Evolutionary conservation across 208 protist genomes (phyloP).

Genomic region (Acanthamoeba pearcei): DNA sequence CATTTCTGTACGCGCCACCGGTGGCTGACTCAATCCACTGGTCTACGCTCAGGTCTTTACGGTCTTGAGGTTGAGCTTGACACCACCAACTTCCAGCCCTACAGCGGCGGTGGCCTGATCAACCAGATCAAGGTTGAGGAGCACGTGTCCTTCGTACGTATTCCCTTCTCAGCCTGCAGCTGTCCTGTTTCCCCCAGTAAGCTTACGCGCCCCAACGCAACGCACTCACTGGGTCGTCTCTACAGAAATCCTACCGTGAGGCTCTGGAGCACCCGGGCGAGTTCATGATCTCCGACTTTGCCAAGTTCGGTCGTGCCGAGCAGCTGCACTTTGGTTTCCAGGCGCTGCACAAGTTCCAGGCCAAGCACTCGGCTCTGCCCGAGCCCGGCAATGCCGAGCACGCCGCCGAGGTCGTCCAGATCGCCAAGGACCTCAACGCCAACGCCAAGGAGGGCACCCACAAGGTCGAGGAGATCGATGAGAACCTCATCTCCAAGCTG

Average conservation of each 20-base stretch:
- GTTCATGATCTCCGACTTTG: constrained; percentile 81
- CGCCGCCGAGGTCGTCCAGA: constrained; percentile 76
- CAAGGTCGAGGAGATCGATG: constrained; percentile 78
- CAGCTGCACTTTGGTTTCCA: constrained; percentile 81
- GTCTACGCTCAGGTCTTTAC: constrained; percentile 23
- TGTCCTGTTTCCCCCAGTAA: not conserved
- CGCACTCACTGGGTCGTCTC: constrained; percentile 70
- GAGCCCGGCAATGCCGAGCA: constrained; percentile 76
- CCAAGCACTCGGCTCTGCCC: constrained; percentile 63
- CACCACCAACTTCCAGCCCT: constrained; percentile 78
- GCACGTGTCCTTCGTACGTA: constrained; percentile 44
- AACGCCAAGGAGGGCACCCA: constrained; percentile 19
- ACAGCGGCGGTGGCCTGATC: constrained; percentile 71
- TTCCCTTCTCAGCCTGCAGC: not conserved
- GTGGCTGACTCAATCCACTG: not conserved
- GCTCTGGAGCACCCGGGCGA: constrained; percentile 70
- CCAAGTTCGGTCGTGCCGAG: constrained; percentile 82
- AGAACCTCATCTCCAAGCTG: constrained; percentile 81
- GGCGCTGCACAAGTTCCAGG: constrained; percentile 71
- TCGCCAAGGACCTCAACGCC: constrained; percentile 76
- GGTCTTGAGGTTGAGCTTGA: constrained; percentile 79
- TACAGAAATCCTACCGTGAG: constrained; percentile 75
- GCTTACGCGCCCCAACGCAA: not conserved
- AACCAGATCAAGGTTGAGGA: constrained; percentile 75
- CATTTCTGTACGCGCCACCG: not conserved